Conservation (phyloP, 208 protist species). For the Tritrichomonas musculus region DNA sequence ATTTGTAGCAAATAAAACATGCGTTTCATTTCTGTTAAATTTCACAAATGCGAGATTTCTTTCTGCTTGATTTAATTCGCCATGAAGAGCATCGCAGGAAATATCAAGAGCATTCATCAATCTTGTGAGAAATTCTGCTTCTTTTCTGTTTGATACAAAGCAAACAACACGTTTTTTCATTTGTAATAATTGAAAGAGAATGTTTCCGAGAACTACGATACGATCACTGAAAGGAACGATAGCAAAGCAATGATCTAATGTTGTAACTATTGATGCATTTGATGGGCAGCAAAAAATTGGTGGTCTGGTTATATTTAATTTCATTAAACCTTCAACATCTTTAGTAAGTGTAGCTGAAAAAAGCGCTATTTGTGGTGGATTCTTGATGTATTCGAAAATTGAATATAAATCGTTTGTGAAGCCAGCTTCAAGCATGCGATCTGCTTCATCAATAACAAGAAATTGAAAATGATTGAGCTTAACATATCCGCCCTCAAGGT, state of each 20-base stretch:
- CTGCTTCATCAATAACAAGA: constrained; percentile 92
- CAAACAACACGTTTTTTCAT: not conserved
- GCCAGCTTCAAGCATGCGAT: constrained; percentile 91
- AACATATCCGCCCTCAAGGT: constrained; percentile 78
- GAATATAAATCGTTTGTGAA: constrained; percentile 79
- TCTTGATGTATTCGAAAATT: constrained; percentile 79
- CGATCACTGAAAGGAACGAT: not conserved
- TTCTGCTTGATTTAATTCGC: constrained; percentile 73
- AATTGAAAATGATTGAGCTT: constrained; percentile 39
- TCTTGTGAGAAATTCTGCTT: constrained; percentile 7
- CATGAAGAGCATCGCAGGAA: not conserved
- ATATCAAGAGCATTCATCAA: not conserved
- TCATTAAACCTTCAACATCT: constrained; percentile 48
- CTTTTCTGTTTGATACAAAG: not conserved
- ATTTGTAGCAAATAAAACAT: constrained; percentile 69
- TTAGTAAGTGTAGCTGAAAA: constrained; percentile 97
- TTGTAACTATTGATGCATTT: not conserved
- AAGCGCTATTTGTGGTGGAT: constrained; percentile 87
- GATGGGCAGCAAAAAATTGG: not conserved
- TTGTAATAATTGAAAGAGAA: not conserved
- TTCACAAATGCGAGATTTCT: constrained; percentile 98
- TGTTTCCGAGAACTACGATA: not conserved
- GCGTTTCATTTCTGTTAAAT: constrained; percentile 53
- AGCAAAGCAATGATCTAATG: not conserved
- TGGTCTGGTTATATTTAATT: not conserved